Percentiles rank a stretch among this genome's conserved stretches.
These are phyloP conservation scores for Boletus semigastroideus DNA, from an alignment of 1,284 basidiomycete genomes.

Conservation along the genomic window DNA sequence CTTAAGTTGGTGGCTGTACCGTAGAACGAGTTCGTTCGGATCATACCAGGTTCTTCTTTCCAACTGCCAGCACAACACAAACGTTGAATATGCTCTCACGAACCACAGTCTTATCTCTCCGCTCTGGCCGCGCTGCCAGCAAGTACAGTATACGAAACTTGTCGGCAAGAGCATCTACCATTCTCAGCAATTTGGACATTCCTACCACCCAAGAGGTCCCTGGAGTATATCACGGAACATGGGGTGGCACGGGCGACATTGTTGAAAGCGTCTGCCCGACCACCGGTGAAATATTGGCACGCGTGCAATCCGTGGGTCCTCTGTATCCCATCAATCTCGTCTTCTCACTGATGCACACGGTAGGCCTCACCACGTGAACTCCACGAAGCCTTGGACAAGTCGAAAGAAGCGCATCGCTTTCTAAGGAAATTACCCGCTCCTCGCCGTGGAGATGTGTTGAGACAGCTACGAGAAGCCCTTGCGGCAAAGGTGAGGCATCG, in stretches of 20 bases:
- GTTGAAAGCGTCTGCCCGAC: slow-evolving; percentile 71
- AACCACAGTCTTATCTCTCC: slow-evolving; percentile 10
- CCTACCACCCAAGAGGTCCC: slow-evolving; percentile 50
- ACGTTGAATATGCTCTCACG: slow-evolving; percentile 24
- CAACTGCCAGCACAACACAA: slow-evolving; percentile 1
- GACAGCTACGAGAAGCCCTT: slow-evolving; percentile 86
- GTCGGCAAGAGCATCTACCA: slow-evolving; percentile 62
- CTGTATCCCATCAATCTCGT: not conserved
- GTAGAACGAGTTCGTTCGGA: not conserved
- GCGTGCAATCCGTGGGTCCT: slow-evolving; percentile 58
- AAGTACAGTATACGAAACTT: slow-evolving; percentile 36
- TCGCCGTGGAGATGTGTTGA: slow-evolving; percentile 81
- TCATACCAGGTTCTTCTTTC: not conserved
- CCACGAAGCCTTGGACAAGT: slow-evolving; percentile 57
- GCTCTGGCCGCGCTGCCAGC: slow-evolving; percentile 1
- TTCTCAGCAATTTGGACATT: slow-evolving; percentile 66
- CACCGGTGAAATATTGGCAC: slow-evolving; percentile 73
- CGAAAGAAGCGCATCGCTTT: slow-evolving; percentile 67
- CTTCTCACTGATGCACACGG: slow-evolving; percentile 1
- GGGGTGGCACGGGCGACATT: slow-evolving; percentile 74
- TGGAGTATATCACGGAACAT: slow-evolving; percentile 77
- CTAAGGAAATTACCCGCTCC: slow-evolving; percentile 86
- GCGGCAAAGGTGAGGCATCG: slow-evolving; percentile 59
- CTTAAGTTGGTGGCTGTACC: not conserved
- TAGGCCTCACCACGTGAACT: slow-evolving; percentile 71